Evolutionary conservation across 805 yeast genomes (phyloP), one percentile per base, ranked within the genome.

Genomic region (Candida andamanensis): DNA sequence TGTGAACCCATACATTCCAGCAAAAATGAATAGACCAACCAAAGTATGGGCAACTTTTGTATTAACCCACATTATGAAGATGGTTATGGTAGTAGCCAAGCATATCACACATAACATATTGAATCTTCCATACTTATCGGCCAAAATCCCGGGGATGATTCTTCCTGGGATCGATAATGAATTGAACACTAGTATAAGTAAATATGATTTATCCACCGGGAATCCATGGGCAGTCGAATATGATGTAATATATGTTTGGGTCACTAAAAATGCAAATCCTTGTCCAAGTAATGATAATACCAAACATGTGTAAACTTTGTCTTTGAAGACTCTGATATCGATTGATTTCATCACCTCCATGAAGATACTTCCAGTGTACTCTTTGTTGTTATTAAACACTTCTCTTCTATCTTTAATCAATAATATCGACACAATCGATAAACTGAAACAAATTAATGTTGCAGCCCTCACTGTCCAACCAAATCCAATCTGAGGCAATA

Each of bases 401-500:
- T 33, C 29, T 32, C 42, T 41, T 21, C 58, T 29, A 35, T 52
- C 58, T 17, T 28, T 30, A 5, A 50, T 47, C 15, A 53, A 17
- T 6, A 40, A n/a, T 4, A 37, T 27, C 1, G 54, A 54, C 1
- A 36, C 15, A 0, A 39, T 18, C 27, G 45, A 36, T 7, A 52
- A 31, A 2, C 32, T 40, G 7, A 41, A 42, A 24, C 44, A 42
- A 17, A 57, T 42, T 19, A 57, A 50, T 3, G 49, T 48, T 6
- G 48, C 50, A 6, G 51, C 44, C 27, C 60, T 29, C 7, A 56
- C 40, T 3, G 60, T 40, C 61, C 63, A 57, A 11, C 55, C 56
- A 29, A 45, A 55, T 4, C 63, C 63, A 15, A 57, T 37, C 28
- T 43, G 46, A 5, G 52, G 53, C 25, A 49, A 50, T 16, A 57